phyloP scores from a whole-genome alignment of 805 yeast species.

The Cyberlindnera xishuangbannaensis region DNA sequence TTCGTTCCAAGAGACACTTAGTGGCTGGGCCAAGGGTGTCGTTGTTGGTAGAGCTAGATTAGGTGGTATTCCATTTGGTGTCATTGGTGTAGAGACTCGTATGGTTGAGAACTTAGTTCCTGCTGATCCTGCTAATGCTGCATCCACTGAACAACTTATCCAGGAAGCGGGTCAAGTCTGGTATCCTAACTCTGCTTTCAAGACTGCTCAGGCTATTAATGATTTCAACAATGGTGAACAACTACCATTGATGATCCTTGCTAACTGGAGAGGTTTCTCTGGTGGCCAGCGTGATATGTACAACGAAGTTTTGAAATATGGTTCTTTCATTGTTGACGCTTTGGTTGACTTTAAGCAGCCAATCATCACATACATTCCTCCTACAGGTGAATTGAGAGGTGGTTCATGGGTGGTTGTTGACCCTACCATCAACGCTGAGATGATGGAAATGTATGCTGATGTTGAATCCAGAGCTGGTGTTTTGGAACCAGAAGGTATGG shows the following conservation, averaged over 20 bases:
- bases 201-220: slow-evolving; percentile 97
- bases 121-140: slow-evolving; percentile 98
- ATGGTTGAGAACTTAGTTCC: slow-evolving; percentile 85
- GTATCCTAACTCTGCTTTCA: slow-evolving; percentile 99
- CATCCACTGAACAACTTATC: slow-evolving; percentile 76
- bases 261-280: slow-evolving; percentile 99
- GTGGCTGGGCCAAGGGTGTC: slow-evolving; percentile 99
- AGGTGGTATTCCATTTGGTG: slow-evolving; percentile 99
- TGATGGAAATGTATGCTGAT: slow-evolving; percentile 99
- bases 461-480: slow-evolving; percentile 96
- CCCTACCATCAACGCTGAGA: slow-evolving; percentile 92
- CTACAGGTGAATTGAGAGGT: slow-evolving; percentile 97
- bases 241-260: slow-evolving; percentile 93
- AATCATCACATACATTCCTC: slow-evolving; percentile 94
- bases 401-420: slow-evolving; percentile 99
- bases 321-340: slow-evolving; percentile 96
- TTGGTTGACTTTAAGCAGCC: slow-evolving; percentile 95
- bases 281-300: slow-evolving; percentile 99
- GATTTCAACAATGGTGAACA: slow-evolving; percentile 98
- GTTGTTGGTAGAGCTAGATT: slow-evolving; percentile 98
- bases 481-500: slow-evolving; percentile 98
- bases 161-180: slow-evolving; percentile 99
- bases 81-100: slow-evolving; percentile 92
- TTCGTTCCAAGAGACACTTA: slow-evolving; percentile 92
- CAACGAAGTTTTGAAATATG: slow-evolving; percentile 95